phyloP scores from a whole-genome alignment of 176 grass and related monocot genomes.

The Oryza nivara region DNA sequence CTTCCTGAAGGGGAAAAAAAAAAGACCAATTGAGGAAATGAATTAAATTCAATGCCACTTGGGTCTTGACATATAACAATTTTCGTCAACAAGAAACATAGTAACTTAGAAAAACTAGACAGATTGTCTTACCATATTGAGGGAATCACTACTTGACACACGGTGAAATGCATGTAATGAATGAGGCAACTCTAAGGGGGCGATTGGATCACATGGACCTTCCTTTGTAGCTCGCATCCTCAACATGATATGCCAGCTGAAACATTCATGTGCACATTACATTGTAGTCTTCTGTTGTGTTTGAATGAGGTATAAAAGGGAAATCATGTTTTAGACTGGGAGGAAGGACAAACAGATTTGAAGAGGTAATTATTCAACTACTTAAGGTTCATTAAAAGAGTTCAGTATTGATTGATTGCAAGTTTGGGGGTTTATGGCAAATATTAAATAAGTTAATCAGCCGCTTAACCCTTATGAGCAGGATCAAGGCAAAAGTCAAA shows the following conservation, averaged over 20 bases:
- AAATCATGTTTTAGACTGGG: conserved; percentile 18
- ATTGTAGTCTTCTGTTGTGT: neutral
- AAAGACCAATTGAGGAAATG: conserved; percentile 15
- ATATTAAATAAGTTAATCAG: conserved; percentile 11
- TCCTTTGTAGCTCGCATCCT: conserved; percentile 79
- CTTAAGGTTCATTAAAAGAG: conserved; percentile 21
- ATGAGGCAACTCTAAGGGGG: conserved; percentile 89
- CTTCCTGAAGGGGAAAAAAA: conserved; percentile 73
- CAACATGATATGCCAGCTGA: conserved; percentile 95
- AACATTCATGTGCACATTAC: conserved; percentile 32
- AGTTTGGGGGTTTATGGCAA: neutral
- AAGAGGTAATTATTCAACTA: conserved; percentile 27
- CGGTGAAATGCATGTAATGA: conserved; percentile 87
- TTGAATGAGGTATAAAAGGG: conserved; percentile 13
- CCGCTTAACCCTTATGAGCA: neutral
- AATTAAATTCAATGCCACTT: conserved; percentile 21
- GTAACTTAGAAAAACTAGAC: conserved; percentile 28
- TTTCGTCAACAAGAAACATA: conserved; percentile 24
- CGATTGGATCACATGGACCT: conserved; percentile 81
- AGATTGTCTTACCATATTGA: conserved; percentile 70
- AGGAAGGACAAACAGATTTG: neutral
- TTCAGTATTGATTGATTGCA: neutral
- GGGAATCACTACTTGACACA: conserved; percentile 69
- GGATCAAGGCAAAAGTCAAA: conserved; percentile 3
- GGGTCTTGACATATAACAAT: conserved; percentile 8